Evolutionary conservation across 257 asterid genomes (phyloP), one percentile per base, ranked within the genome.

Genomic region (Eustoma russellianum): DNA sequence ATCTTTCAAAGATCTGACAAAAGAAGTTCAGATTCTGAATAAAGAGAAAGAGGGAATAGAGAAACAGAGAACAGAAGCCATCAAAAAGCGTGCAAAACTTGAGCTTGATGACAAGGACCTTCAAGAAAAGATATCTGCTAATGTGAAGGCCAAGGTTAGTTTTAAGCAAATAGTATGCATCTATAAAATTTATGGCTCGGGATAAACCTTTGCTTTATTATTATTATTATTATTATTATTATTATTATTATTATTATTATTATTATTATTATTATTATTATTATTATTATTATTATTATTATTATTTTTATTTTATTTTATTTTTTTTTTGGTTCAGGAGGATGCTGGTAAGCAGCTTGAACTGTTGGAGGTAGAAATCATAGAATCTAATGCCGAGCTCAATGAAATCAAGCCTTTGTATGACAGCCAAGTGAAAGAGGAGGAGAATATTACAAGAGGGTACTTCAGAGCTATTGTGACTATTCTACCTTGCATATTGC

Each of bases 31-130:
- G 75, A 87, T 77, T 66, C 72, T 84, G 60, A 79, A 64, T 71
- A 84, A 83, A 67, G 97, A 91, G 73, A 91, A 82, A 73, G 98
- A 84, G 64, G 81, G 86, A 51, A 68, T 80, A 45, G 97, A 84
- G 76, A 91, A 91, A 74, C 95, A 84, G 63, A 78, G 77, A 61
- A 80, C 78, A 38, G 97, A 77, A 67, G 97, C 94, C 59, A 80
- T 91, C 41, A 79, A 79, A 72, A 85, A 78, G 70, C 95, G 92
- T 60, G 92, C 98, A 40, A 80, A 87, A 66, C 83, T 91, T 59
- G 97, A 91, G 68, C 95, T 84, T 70, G 98, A 87, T 73, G 80
- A 77, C 70, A 85, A 83, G 59, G 98, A 91, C 60, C 76, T 84
- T 70, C 85, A 75, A 40, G 98, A 91, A 68, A 91, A 73, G 76